phyloP scores from a whole-genome alignment of 2,329 filamentous ascomycete species.

The Gaeumannomyces tritici region DNA sequence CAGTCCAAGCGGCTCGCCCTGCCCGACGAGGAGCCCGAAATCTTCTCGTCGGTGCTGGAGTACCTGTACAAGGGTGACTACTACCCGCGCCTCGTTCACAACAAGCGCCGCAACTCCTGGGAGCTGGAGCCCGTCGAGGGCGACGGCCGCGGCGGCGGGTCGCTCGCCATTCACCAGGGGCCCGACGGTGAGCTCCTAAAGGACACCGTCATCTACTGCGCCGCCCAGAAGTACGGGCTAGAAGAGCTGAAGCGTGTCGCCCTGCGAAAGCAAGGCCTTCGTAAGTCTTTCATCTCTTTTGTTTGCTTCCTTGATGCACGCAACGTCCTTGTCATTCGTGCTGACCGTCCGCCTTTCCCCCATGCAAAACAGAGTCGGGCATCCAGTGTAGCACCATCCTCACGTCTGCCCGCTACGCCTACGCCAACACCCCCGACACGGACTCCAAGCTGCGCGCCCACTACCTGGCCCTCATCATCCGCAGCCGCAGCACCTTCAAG shows the following conservation, averaged over 20 bases:
- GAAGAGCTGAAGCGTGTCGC: constrained; percentile 78
- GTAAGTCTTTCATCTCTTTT: constrained; percentile 26
- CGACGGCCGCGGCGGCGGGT: constrained; percentile 46
- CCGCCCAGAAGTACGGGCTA: constrained; percentile 74
- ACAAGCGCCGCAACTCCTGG: constrained; percentile 73
- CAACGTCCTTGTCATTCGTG: too few species aligned
- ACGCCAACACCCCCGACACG: constrained; percentile 77
- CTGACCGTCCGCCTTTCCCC: neutral
- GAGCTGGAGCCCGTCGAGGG: constrained; percentile 58
- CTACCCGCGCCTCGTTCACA: constrained; percentile 72
- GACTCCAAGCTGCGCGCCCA: constrained; percentile 88
- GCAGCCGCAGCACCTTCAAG: constrained; percentile 81
- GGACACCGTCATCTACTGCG: constrained; percentile 86
- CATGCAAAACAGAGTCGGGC: constrained; percentile 49
- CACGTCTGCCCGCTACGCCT: constrained; percentile 79
- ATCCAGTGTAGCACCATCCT: constrained; percentile 81
- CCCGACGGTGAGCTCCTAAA: constrained; percentile 64
- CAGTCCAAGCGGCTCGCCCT: constrained; percentile 65
- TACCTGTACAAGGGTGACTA: constrained; percentile 94
- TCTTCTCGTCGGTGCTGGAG: constrained; percentile 84
- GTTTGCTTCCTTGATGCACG: too few species aligned
- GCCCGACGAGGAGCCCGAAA: constrained; percentile 78
- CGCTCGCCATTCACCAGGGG: constrained; percentile 59
- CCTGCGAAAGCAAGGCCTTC: constrained; percentile 81
- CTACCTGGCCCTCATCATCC: constrained; percentile 86